These are phyloP conservation scores for Hermanozyma aechmeae DNA, from an alignment of 805 yeast genomes.

Conservation along the genomic window DNA sequence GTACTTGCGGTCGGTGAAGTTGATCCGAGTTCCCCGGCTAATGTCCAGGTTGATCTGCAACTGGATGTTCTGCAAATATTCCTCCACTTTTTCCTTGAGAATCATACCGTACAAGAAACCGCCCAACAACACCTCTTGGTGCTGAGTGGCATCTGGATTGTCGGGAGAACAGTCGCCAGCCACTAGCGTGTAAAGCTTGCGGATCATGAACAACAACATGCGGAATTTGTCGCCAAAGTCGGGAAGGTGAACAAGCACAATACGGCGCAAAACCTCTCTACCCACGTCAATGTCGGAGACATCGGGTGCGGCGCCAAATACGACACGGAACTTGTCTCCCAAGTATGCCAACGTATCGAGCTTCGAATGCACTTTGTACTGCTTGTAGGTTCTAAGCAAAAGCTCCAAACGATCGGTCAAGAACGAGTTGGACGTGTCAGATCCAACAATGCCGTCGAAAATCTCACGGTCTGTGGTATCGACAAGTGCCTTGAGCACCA, in stretches of 20 bases:
- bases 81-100: slow-evolving; percentile 91
- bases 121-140: slow-evolving; percentile 91
- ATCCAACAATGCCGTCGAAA: slow-evolving; percentile 91
- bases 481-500: slow-evolving; percentile 82
- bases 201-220: slow-evolving; percentile 84
- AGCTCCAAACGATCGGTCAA: slow-evolving; percentile 96
- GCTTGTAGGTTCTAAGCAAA: slow-evolving; percentile 78
- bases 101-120: slow-evolving; percentile 97
- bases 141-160: slow-evolving; percentile 98
- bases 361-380: slow-evolving; percentile 67
- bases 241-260: slow-evolving; percentile 82
- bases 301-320: slow-evolving; percentile 82
- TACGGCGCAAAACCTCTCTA: slow-evolving; percentile 66
- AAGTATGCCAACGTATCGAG: slow-evolving; percentile 87
- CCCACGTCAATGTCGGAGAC: slow-evolving; percentile 88
- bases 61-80: slow-evolving; percentile 67
- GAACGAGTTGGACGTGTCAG: slow-evolving; percentile 81
- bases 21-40: slow-evolving; percentile 69
- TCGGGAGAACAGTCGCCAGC: slow-evolving; percentile 97
- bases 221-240: slow-evolving; percentile 74
- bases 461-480: slow-evolving; percentile 93
- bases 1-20: slow-evolving; percentile 77
- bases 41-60: slow-evolving; percentile 73
- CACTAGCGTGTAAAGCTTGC: slow-evolving; percentile 88
- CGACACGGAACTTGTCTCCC: slow-evolving; percentile 94